phyloP scores from a whole-genome alignment of 2,329 filamentous ascomycete genomes.

The Hysterium pulicare region DNA sequence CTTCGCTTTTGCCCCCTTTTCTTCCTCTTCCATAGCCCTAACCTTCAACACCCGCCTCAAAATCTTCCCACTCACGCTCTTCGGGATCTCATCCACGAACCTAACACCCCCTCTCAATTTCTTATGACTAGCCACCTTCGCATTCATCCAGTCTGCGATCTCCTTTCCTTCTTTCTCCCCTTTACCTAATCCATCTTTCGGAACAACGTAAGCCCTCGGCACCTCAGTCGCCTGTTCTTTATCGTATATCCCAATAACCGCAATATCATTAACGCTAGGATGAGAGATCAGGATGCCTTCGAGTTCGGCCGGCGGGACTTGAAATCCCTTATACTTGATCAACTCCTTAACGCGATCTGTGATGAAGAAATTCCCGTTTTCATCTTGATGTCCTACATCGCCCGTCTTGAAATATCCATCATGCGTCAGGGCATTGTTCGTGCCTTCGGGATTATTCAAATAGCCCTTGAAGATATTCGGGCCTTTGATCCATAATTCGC shows the following conservation, averaged over 20 bases:
- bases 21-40: slow-evolving; percentile 27
- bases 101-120: slow-evolving; percentile 37
- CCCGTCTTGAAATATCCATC: slow-evolving; percentile 91
- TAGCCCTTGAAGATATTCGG: slow-evolving; percentile 81
- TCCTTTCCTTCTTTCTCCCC: slow-evolving; percentile 32
- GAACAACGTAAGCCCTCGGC: slow-evolving; percentile 37
- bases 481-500: slow-evolving; percentile 66
- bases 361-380: slow-evolving; percentile 79
- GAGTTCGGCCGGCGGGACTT: slow-evolving; percentile 48
- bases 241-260: slow-evolving; percentile 45
- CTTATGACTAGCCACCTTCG: slow-evolving; percentile 47
- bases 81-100: slow-evolving; percentile 40
- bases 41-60: slow-evolving; percentile 41
- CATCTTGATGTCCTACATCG: slow-evolving; percentile 77
- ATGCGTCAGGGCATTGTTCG: slow-evolving; percentile 64
- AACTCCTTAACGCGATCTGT: slow-evolving; percentile 65
- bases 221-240: slow-evolving; percentile 46
- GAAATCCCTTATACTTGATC: slow-evolving; percentile 46
- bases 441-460: slow-evolving; percentile 68
- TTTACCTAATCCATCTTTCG: slow-evolving; percentile 26
- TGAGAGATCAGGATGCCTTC: slow-evolving; percentile 45
- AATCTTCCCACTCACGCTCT: slow-evolving; percentile 39
- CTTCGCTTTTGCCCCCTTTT: slow-evolving; percentile 31
- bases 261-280: slow-evolving; percentile 42
- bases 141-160: slow-evolving; percentile 42